Base-by-base conservation (phyloP, 768 basidiomycete species). In the Tylopilus balloui region DNA sequence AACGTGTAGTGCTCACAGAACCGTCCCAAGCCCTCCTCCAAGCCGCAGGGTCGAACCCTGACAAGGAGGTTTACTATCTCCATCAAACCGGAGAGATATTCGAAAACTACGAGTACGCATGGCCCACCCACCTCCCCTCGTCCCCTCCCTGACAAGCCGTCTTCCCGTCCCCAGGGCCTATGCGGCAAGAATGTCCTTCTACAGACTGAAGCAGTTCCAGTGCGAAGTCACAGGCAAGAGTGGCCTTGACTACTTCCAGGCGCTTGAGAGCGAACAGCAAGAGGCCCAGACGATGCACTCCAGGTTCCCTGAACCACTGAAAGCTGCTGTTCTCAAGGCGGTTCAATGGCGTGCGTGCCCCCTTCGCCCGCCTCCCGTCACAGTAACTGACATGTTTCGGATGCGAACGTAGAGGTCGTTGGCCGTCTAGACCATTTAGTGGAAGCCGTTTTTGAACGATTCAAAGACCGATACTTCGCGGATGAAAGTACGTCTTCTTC, bases 191-290 rank as follows among this genome's bases (percentile, higher is more conserved):
- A 88, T 95, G 80, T 86, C 89, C 52, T 98, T 96, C 76, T 96
- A 96, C 74, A 80, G 84, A 47, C 79, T 90, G 51, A 92, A 91
- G 63, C 86, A 93, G 63, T 98, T 97, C 71, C 92, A 95, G 64
- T 98, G 95, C 67, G 95, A 97, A 73, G 91, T 94, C 61, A 92
- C 91, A 28, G 92, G 94, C 69, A 95, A 92, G 73, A 87, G 89
- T 57, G 84, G 86, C 47, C 78, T 98, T 46, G 88, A 91, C 73
- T 99, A 92, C 71, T 96, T 94, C 69, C 84, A 92, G 62, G 96
- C 96, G 20, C 76, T 94, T 38, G 84, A 91, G 59, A 93, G 90
- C 50, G 96, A 99, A 69, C 82, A 79, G 51, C 83, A 84, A 58
- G 96, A 98, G 71, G 89, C 89, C 27, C 78, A 85, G 48, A 88